Evolutionary conservation across 202 grass and related monocot genomes (phyloP).

Genomic region (Panicum virgatum): DNA sequence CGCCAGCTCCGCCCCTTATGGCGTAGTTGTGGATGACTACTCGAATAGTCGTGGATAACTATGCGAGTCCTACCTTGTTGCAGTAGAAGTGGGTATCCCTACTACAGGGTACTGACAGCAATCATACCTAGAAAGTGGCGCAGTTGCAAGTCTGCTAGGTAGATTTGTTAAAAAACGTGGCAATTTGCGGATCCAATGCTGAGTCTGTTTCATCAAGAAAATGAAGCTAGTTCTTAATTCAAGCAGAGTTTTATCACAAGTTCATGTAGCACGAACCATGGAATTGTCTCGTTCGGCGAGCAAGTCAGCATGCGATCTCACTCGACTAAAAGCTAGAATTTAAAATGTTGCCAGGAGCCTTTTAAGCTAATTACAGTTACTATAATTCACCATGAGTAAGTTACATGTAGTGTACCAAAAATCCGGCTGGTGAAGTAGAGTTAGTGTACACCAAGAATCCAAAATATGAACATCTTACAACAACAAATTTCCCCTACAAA

Average conservation of each 20-base stretch:
- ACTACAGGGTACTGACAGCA: too few relatives aligned
- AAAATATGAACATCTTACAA: constrained; percentile 64
- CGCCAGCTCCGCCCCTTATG: too few relatives aligned
- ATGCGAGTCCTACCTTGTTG: too few relatives aligned
- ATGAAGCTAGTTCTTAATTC: neutral
- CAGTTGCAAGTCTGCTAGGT: neutral
- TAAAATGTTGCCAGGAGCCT: neutral
- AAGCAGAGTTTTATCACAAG: neutral
- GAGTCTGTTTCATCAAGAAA: neutral
- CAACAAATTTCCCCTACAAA: constrained; percentile 38
- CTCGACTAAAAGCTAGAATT: neutral
- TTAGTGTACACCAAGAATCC: constrained; percentile 51
- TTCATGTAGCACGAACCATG: neutral
- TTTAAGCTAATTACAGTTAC: constrained; percentile 54
- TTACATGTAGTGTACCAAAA: constrained; percentile 46
- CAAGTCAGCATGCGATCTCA: neutral
- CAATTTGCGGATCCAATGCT: neutral
- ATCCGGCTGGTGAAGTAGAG: constrained; percentile 25
- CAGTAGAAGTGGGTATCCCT: too few relatives aligned
- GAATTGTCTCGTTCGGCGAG: neutral
- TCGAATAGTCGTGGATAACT: too few relatives aligned
- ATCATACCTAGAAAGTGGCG: neutral
- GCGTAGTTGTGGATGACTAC: too few relatives aligned
- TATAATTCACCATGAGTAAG: constrained; percentile 44
- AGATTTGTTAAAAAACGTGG: neutral